Conservation (phyloP, 1,284 basidiomycete species). For the Trichosporon sp. region DNA sequence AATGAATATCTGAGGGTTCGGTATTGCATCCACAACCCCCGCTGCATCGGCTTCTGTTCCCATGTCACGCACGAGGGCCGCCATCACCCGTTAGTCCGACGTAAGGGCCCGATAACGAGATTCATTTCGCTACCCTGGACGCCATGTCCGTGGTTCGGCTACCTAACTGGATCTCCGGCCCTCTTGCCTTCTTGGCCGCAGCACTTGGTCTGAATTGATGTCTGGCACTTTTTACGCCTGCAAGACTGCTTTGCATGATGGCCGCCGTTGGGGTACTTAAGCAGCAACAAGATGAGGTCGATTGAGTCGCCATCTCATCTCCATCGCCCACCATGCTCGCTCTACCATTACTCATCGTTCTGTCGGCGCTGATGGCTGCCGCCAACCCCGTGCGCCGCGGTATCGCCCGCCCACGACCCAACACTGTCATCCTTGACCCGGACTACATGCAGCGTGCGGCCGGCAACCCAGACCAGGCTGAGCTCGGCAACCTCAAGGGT, state of each 20-base stretch:
- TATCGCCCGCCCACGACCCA: not conserved
- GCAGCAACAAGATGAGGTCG: not conserved
- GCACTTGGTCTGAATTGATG: not conserved
- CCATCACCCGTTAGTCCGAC: not conserved
- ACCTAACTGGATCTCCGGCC: not conserved
- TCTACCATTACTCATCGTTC: not conserved
- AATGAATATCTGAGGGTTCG: not conserved
- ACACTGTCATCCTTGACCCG: constrained; percentile 24
- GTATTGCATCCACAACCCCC: too few relatives aligned
- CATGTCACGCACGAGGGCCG: not conserved
- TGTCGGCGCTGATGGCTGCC: not conserved
- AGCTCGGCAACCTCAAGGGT: constrained; percentile 8
- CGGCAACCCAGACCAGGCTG: not conserved
- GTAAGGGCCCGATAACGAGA: not conserved
- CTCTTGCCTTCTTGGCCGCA: not conserved
- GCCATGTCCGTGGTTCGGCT: not conserved
- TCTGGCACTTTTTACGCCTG: not conserved
- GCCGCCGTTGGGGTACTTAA: not conserved
- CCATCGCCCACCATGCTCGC: not conserved
- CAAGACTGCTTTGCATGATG: not conserved
- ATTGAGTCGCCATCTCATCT: not conserved
- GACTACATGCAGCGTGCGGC: constrained; percentile 19
- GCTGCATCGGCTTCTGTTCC: too few relatives aligned
- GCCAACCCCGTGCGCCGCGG: constrained; percentile 1
- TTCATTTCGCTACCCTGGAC: not conserved